Evolutionary conservation across 306 rosid genomes (phyloP), one percentile per base, ranked within the genome.

Genomic region (Cucurbita ficifolia): DNA sequence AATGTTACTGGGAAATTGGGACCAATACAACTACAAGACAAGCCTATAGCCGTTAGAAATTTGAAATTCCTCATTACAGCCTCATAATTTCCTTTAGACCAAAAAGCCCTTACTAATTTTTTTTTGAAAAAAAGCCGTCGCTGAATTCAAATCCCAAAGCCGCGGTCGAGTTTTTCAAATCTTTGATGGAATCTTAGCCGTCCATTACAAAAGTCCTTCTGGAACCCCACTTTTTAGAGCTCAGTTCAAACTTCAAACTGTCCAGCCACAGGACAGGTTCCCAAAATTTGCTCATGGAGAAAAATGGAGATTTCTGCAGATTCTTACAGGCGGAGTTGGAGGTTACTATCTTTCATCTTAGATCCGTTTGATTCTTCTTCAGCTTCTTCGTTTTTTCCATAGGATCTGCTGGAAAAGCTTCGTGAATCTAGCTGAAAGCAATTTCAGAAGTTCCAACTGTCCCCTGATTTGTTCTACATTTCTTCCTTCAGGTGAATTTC

Each of bases 41-140:
- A 14, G 16, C 64, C n/a, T 62, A 21, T 87, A 85, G 95, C 98
- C 96, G 96, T 92, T 90, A 75, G 22, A 77, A 82, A 52, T 87
- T 90, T 84, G 82, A 89, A 89, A 68, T 67, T 48, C 38, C 39
- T 54, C 70, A 33, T 9, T 22, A 51, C 77, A 57, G 73, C 57
- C 75, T 21, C 24, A 54, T 3, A 29, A 38, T 73, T 61, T 0
- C 19, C 3, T 52, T 55, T 59, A 38, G 82, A 88, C 98, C n/a
- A 79, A 80, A 84, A 58, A 46, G 65, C 81, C 90, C 87, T 43
- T 46, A 11, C 33, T 12, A 4, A 54, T 2, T 19, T 0, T 8
- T 22, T 11, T 1, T 18, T 3, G 6, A 51, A 12, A 77, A 79
- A 82, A 39, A 51, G 58, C 78, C 89, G 83, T 39, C 7, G 0